Conservation (phyloP, 345 rosid species). For the Salix dunnii region DNA sequence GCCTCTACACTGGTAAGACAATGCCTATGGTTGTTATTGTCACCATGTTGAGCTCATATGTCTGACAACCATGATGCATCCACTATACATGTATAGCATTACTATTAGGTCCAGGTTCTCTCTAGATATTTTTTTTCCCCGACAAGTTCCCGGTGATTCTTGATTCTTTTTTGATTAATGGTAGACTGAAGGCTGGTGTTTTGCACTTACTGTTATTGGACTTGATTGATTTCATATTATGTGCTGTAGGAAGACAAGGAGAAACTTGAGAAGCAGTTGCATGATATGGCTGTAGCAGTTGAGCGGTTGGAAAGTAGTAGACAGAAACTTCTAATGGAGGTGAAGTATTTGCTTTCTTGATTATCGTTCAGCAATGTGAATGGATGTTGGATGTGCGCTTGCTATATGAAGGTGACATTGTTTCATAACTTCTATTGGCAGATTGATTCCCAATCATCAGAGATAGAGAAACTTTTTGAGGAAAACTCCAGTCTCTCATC, state of each 20-base stretch:
- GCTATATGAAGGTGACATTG: slow-evolving; percentile 3
- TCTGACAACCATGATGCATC: background rate
- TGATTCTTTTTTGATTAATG: background rate
- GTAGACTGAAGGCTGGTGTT: background rate
- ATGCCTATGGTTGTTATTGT: background rate
- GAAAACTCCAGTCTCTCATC: slow-evolving; percentile 69
- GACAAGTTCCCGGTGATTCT: background rate
- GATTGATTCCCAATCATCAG: slow-evolving; percentile 96
- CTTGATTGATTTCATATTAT: background rate
- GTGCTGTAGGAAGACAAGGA: slow-evolving; percentile 72
- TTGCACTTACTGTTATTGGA: background rate
- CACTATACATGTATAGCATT: background rate
- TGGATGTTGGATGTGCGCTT: slow-evolving; percentile 8
- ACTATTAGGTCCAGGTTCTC: background rate
- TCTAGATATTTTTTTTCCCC: too few species aligned
- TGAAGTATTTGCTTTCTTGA: slow-evolving; percentile 19
- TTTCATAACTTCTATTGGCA: slow-evolving; percentile 26
- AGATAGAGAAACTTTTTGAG: slow-evolving; percentile 90
- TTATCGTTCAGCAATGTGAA: slow-evolving; percentile 6
- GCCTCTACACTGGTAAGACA: slow-evolving; percentile 60
- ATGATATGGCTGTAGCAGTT: slow-evolving; percentile 87
- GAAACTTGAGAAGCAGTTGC: slow-evolving; percentile 85
- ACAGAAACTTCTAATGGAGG: slow-evolving; percentile 97
- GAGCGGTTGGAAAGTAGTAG: slow-evolving; percentile 92
- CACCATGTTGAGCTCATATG: background rate